Evolutionary conservation across 306 rosid genomes (phyloP).

Genomic region (Alnus glutinosa): DNA sequence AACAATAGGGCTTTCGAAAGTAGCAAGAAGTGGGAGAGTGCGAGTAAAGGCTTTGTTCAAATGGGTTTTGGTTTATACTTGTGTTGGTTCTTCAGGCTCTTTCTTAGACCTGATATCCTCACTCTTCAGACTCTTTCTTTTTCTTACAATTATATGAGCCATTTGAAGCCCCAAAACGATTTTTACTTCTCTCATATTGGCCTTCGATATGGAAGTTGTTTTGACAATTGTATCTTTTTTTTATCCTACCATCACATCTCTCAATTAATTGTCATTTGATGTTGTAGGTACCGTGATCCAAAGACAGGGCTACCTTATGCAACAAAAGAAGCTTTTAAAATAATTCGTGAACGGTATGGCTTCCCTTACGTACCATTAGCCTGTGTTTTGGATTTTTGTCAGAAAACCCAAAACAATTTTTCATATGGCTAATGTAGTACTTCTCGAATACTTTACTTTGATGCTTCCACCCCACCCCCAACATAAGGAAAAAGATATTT

Average conservation of each 20-base stretch:
- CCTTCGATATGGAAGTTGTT: conserved; percentile 1
- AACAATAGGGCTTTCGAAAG: too few relatives aligned
- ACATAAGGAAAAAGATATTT: too few relatives aligned
- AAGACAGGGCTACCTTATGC: conserved; percentile 89
- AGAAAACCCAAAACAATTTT: neutral
- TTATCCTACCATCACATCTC: neutral
- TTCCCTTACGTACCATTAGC: conserved; percentile 28
- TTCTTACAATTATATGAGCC: neutral
- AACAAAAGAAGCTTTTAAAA: conserved; percentile 83
- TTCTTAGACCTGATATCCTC: too few relatives aligned
- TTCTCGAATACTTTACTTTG: too few relatives aligned
- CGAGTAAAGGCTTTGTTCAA: too few relatives aligned
- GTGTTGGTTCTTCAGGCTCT: too few relatives aligned
- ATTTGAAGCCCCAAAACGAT: neutral
- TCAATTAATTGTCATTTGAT: conserved; percentile 26
- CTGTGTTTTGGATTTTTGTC: neutral
- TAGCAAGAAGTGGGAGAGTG: too few relatives aligned
- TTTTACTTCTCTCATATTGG: neutral
- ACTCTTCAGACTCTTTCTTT: neutral
- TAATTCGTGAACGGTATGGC: conserved; percentile 71
- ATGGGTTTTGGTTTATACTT: too few relatives aligned
- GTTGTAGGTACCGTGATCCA: conserved; percentile 87
- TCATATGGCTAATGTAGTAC: too few relatives aligned
- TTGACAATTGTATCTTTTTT: conserved; percentile 13
- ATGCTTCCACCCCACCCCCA: too few relatives aligned